A percentile compares a stretch with the other conserved stretches of the same genome.
Evolutionary conservation across 1,139 yeast species (phyloP).

Genomic region (Yamadazyma oceani): DNA sequence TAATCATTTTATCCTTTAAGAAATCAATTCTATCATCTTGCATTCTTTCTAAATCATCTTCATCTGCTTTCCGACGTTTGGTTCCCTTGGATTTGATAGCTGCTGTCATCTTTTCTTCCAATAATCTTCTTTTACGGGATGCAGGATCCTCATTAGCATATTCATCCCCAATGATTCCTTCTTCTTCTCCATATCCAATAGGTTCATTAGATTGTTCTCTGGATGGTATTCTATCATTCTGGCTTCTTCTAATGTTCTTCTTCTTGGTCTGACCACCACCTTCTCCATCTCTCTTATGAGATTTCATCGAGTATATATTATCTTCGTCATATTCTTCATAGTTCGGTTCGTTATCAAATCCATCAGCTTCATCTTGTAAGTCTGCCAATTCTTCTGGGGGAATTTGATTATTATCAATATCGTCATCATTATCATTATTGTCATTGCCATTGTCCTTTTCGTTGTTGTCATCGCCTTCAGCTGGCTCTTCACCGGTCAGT

Average conservation of each 20-base stretch:
- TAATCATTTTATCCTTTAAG: conserved; percentile 86
- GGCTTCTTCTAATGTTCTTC: conserved; percentile 38
- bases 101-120: conserved; percentile 79
- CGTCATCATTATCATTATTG: conserved; percentile 12
- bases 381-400: conserved; percentile 11
- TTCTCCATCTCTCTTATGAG: conserved; percentile 27
- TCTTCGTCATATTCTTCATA: conserved; percentile 25
- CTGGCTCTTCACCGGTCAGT: neutral
- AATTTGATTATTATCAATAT: conserved; percentile 11
- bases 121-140: conserved; percentile 65
- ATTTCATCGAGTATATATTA: conserved; percentile 31
- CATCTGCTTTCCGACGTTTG: conserved; percentile 66
- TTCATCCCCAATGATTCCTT: conserved; percentile 14
- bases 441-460: conserved; percentile 11
- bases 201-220: conserved; percentile 12
- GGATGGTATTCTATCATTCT: conserved; percentile 6
- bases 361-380: conserved; percentile 17
- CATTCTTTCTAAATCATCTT: conserved; percentile 90
- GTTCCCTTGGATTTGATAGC: conserved; percentile 69
- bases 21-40: conserved; percentile 87
- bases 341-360: conserved; percentile 20
- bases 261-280: conserved; percentile 30
- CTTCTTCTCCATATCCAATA: conserved; percentile 8
- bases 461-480: conserved; percentile 9
- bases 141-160: conserved; percentile 42